These are phyloP conservation scores for Candida loeiensis DNA, from an alignment of 805 yeast genomes.

Conservation along the genomic window DNA sequence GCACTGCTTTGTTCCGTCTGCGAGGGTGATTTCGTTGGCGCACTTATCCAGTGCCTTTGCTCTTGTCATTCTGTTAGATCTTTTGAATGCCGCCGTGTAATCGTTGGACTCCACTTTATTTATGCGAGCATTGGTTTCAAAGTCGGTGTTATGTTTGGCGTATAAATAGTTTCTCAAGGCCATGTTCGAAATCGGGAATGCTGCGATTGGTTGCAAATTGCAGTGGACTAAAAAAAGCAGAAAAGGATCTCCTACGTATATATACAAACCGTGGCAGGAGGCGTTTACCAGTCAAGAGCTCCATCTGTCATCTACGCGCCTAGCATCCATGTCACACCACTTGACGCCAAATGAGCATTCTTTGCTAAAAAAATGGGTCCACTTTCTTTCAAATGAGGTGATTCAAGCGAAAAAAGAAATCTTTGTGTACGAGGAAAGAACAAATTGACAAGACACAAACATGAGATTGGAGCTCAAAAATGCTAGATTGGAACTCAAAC, in stretches of 20 bases:
- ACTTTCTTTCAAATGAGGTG: constrained; percentile 9
- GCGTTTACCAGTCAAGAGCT: no score
- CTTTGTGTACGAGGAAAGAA: no score
- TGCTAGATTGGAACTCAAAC: no score
- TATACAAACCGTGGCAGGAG: not conserved
- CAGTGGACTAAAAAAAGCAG: not conserved
- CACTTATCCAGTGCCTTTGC: constrained; percentile 1
- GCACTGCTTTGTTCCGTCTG: constrained; percentile 21
- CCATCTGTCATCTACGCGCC: not conserved
- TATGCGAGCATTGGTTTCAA: constrained; percentile 13
- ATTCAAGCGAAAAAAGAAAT: not conserved
- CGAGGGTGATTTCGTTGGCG: constrained; percentile 6
- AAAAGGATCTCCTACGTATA: not conserved
- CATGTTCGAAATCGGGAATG: constrained; percentile 19
- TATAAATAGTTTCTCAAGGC: constrained; percentile 41
- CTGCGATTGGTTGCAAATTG: constrained; percentile 6
- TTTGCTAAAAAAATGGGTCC: constrained; percentile 10
- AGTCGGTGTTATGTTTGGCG: constrained; percentile 32
- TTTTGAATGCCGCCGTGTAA: not conserved
- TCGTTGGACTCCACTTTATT: constrained; percentile 10
- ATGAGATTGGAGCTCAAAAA: no score
- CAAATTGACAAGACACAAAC: no score
- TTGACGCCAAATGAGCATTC: not conserved
- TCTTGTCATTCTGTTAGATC: constrained; percentile 10
- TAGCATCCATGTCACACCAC: not conserved